Percentiles rank a stretch among this genome's conserved stretches.
phyloP scores from a whole-genome alignment of 192 early-diverging fungal species.

The Backusella morwellensis region DNA sequence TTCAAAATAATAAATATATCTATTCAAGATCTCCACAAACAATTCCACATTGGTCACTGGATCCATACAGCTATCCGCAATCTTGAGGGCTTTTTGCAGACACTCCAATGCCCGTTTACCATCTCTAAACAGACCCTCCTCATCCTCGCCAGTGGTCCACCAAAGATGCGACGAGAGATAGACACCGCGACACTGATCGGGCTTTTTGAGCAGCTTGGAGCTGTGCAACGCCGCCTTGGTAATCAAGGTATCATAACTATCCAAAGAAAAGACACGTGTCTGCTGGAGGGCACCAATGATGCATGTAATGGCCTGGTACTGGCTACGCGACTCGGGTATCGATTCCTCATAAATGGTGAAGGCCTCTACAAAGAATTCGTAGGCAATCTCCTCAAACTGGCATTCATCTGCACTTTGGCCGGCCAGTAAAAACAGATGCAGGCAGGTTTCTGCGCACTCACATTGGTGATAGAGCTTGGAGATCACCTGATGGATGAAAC shows the following conservation, averaged over 20 bases:
- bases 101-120: slow-evolving; percentile 88
- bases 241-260: slow-evolving; percentile 96
- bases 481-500: slow-evolving; percentile 88
- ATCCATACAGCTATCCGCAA: slow-evolving; percentile 94
- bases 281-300: slow-evolving; percentile 86
- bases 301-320: slow-evolving; percentile 85
- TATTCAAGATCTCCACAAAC: slow-evolving; percentile 96
- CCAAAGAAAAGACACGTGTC: slow-evolving; percentile 77
- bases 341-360: slow-evolving; percentile 97
- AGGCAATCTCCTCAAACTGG: slow-evolving; percentile 88
- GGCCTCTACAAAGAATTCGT: slow-evolving; percentile 98
- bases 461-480: slow-evolving; percentile 67
- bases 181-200: slow-evolving; percentile 90
- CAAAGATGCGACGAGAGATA: slow-evolving; percentile 87
- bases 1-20: slow-evolving; percentile 95
- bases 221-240: slow-evolving; percentile 90
- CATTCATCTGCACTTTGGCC: slow-evolving; percentile 86
- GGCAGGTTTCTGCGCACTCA: slow-evolving; percentile 52
- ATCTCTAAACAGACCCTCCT: slow-evolving; percentile 70
- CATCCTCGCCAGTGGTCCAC: slow-evolving; percentile 65
- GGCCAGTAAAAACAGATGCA: slow-evolving; percentile 84
- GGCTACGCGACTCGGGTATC: slow-evolving; percentile 88
- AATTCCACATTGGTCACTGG: slow-evolving; percentile 84
- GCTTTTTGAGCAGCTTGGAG: slow-evolving; percentile 86
- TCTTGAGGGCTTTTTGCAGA: slow-evolving; percentile 91